A percentile compares a stretch with the other conserved stretches of the same genome.
Evolutionary conservation across 192 early-diverging fungal species (phyloP).

Genomic region (Linderina pennispora): DNA sequence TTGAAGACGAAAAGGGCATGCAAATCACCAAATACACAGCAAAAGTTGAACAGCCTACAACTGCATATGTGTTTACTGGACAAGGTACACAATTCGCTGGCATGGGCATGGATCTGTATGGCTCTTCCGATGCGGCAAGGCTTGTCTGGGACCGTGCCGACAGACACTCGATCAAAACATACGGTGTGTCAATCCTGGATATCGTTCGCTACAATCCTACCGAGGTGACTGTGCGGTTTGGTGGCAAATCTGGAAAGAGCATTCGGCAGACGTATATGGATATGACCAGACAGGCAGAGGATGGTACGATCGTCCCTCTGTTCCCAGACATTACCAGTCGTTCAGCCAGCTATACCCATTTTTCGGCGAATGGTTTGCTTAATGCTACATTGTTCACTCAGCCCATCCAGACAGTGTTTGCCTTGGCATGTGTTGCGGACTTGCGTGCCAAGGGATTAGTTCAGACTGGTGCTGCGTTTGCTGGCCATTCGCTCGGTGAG

Average conservation of each 20-base stretch:
- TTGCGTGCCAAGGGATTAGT: slow-evolving; percentile 76
- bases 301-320: slow-evolving; percentile 61
- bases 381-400: slow-evolving; percentile 95
- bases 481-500: slow-evolving; percentile 94
- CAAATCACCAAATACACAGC: slow-evolving; percentile 72
- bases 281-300: slow-evolving; percentile 67
- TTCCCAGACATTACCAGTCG: slow-evolving; percentile 73
- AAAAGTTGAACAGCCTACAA: slow-evolving; percentile 82
- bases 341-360: slow-evolving; percentile 75
- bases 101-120: slow-evolving; percentile 96
- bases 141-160: slow-evolving; percentile 93
- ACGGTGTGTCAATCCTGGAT: slow-evolving; percentile 83
- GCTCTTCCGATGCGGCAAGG: slow-evolving; percentile 66
- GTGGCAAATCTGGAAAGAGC: slow-evolving; percentile 71
- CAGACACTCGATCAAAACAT: slow-evolving; percentile 71
- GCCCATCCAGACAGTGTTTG: slow-evolving; percentile 82
- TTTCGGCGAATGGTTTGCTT: slow-evolving; percentile 74
- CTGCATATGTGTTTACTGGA: slow-evolving; percentile 86
- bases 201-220: slow-evolving; percentile 86
- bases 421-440: slow-evolving; percentile 81
- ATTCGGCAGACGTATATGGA: slow-evolving; percentile 75
- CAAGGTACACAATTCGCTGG: slow-evolving; percentile 90
- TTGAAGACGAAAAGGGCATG: slow-evolving; percentile 61
- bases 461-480: slow-evolving; percentile 71
- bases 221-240: slow-evolving; percentile 81